A percentile compares a stretch with the other conserved stretches of the same genome.
Evolutionary conservation across 2,329 filamentous ascomycete genomes (phyloP).

Genomic region (Exophiala dermatitidis): DNA sequence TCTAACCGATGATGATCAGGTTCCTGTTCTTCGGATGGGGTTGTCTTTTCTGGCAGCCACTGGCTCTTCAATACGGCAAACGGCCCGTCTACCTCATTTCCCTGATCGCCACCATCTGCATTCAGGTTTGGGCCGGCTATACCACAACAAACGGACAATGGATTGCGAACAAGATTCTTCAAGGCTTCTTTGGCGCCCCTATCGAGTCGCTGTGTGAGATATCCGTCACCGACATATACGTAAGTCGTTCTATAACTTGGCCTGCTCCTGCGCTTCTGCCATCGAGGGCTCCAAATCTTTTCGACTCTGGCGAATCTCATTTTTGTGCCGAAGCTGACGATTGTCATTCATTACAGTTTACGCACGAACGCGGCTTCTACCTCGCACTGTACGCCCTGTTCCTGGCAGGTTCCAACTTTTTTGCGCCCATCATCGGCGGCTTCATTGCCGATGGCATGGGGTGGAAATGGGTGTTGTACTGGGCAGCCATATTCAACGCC

Average conservation of each 20-base stretch:
- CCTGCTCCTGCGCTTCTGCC: too few species aligned
- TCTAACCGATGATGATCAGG: slow-evolving; percentile 31
- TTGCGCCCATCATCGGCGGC: slow-evolving; percentile 16
- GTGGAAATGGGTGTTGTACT: slow-evolving; percentile 24
- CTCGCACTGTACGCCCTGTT: slow-evolving; percentile 20
- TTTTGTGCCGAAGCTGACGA: too few species aligned
- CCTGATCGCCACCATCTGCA: slow-evolving; percentile 29
- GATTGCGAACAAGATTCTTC: slow-evolving; percentile 43
- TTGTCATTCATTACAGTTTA: slow-evolving; percentile 8
- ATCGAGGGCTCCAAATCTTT: too few species aligned
- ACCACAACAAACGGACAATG: slow-evolving; percentile 42
- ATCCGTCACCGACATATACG: slow-evolving; percentile 36
- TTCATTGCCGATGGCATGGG: slow-evolving; percentile 24
- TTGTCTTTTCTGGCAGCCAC: slow-evolving; percentile 42
- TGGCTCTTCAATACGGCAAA: slow-evolving; percentile 40
- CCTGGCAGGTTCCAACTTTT: slow-evolving; percentile 18
- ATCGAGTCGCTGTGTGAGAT: slow-evolving; percentile 45
- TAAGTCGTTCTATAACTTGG: not conserved
- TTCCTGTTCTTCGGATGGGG: slow-evolving; percentile 38
- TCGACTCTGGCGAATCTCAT: too few species aligned
- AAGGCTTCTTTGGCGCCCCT: slow-evolving; percentile 43
- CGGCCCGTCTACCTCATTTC: slow-evolving; percentile 27
- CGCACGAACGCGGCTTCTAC: slow-evolving; percentile 23
- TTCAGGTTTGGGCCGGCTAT: slow-evolving; percentile 36
- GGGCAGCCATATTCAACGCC: slow-evolving; percentile 11